These are phyloP conservation scores for Prosopis cineraria DNA, from an alignment of 306 rosid genomes.

Conservation along the genomic window DNA sequence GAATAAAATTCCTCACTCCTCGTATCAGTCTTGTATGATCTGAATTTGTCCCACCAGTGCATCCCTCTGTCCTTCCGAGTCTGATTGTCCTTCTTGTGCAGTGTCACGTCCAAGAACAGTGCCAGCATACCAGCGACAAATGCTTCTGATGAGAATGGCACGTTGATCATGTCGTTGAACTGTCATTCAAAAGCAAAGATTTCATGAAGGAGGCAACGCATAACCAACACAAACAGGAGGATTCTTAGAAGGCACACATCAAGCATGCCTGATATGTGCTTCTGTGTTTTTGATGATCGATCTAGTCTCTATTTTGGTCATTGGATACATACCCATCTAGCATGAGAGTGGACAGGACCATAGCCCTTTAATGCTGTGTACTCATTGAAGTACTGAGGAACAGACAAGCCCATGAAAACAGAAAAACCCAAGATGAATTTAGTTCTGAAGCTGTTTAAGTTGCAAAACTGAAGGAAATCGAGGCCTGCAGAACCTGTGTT, in stretches of 20 bases:
- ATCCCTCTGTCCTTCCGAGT: constrained; percentile 77
- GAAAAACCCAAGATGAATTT: constrained; percentile 90
- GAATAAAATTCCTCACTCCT: constrained; percentile 91
- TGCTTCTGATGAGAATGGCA: constrained; percentile 82
- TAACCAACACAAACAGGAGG: too few relatives aligned
- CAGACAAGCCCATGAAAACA: constrained; percentile 82
- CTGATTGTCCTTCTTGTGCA: constrained; percentile 68
- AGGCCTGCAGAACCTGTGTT: constrained; percentile 90
- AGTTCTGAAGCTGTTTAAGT: constrained; percentile 81
- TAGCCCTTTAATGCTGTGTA: constrained; percentile 79
- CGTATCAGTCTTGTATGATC: constrained; percentile 73
- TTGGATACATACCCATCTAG: constrained; percentile 73
- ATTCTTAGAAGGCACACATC: too few relatives aligned
- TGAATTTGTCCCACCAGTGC: constrained; percentile 90
- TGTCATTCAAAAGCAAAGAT: constrained; percentile 28
- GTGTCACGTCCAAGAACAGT: constrained; percentile 62
- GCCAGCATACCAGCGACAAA: constrained; percentile 82
- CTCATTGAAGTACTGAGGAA: constrained; percentile 95
- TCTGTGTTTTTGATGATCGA: background rate
- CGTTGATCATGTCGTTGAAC: constrained; percentile 95
- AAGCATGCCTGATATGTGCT: background rate
- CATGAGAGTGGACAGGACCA: constrained; percentile 86
- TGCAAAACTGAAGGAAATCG: constrained; percentile 86
- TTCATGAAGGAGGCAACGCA: background rate
- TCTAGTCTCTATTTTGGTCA: background rate